phyloP scores from a whole-genome alignment of 106 monocot species.

The Apostasia shenzhenica region DNA sequence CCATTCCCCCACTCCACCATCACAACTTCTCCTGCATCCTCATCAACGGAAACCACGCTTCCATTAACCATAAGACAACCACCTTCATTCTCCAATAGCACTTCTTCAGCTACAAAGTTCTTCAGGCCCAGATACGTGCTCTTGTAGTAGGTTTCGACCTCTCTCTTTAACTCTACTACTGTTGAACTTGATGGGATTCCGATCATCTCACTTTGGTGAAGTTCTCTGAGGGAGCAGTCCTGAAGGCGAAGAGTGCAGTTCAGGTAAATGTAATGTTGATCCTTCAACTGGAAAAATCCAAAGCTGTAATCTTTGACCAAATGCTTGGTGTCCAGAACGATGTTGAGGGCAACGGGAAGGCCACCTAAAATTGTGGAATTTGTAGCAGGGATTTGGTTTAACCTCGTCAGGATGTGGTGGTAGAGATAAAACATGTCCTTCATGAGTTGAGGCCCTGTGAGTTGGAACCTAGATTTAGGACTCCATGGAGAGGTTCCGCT shows the following conservation, averaged over 20 bases:
- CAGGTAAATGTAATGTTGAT: conserved; percentile 15
- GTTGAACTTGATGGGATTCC: conserved; percentile 29
- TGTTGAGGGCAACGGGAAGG: conserved; percentile 47
- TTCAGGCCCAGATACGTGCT: conserved; percentile 60
- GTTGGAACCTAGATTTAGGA: conserved; percentile 7
- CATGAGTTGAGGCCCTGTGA: conserved; percentile 44
- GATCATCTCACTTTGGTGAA: conserved; percentile 33
- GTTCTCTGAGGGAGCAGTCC: background rate
- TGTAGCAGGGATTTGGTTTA: conserved; percentile 5
- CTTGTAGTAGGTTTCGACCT: conserved; percentile 40
- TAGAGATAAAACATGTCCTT: conserved; percentile 61
- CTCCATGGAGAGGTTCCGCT: background rate
- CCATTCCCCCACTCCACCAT: conserved; percentile 34
- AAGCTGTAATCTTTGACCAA: conserved; percentile 56
- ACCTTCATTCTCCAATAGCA: conserved; percentile 12
- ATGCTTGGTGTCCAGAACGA: conserved; percentile 63
- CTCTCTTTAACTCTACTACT: conserved; percentile 46
- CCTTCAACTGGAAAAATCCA: background rate
- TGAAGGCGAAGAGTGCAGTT: conserved; percentile 35
- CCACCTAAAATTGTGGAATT: conserved; percentile 19
- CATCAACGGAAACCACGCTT: conserved; percentile 20
- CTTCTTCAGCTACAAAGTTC: conserved; percentile 36
- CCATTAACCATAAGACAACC: conserved; percentile 20
- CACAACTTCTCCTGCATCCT: conserved; percentile 10
- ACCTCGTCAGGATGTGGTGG: conserved; percentile 29